Conservation (phyloP, 257 asterid species). For the Verbena officinalis region DNA sequence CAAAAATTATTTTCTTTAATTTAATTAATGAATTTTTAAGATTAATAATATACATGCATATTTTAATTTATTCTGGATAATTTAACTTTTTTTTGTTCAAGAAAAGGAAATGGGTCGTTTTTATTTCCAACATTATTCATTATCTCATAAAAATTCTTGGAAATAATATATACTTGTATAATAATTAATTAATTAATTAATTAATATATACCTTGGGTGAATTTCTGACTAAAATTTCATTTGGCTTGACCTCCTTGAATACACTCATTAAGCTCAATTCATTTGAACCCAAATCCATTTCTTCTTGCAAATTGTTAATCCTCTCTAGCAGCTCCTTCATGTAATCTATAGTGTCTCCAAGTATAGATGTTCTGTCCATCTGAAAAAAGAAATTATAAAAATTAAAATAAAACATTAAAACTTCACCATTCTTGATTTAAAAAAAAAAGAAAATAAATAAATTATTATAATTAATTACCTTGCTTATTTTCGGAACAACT, state of each 20-base stretch:
- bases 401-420: background rate
- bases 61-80: background rate
- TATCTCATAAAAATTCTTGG: too few relatives aligned
- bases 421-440: too few relatives aligned
- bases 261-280: constrained; percentile 41
- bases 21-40: background rate
- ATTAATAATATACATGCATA: too few relatives aligned
- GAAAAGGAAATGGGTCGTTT: background rate
- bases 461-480: constrained; percentile 46
- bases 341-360: constrained; percentile 87
- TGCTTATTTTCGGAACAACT: constrained; percentile 91
- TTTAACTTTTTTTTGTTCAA: too few relatives aligned
- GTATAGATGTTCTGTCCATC: constrained; percentile 94
- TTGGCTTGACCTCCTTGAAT: constrained; percentile 57
- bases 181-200: too few relatives aligned
- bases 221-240: constrained; percentile 51
- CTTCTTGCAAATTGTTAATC: constrained; percentile 62
- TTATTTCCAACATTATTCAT: background rate
- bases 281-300: constrained; percentile 47
- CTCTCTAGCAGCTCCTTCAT: constrained; percentile 69
- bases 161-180: too few relatives aligned
- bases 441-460: background rate
- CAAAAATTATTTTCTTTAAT: background rate
- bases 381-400: constrained; percentile 24
- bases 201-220: constrained; percentile 64